Conservation (phyloP, 805 yeast genomes). For the Ogataea zsoltii region DNA sequence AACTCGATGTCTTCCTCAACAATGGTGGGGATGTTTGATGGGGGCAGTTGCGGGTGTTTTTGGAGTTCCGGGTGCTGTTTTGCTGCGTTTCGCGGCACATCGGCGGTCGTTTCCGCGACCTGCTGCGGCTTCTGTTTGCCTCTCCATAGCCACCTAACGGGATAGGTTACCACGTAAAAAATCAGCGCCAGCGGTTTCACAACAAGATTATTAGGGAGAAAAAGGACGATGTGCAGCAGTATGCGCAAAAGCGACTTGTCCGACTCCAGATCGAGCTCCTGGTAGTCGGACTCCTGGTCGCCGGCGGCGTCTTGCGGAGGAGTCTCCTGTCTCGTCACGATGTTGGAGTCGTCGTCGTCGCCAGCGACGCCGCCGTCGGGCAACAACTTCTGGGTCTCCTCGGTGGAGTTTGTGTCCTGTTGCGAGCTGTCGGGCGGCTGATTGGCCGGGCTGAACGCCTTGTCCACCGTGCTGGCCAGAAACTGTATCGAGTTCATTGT, state of each 20-base stretch:
- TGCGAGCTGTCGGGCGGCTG: background rate
- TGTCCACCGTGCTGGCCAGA: constrained; percentile 34
- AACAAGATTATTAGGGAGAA: constrained; percentile 50
- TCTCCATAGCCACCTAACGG: constrained; percentile 41
- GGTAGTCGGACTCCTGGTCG: constrained; percentile 20
- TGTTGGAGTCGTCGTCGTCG: constrained; percentile 18
- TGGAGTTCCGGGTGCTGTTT: background rate
- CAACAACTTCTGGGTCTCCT: background rate
- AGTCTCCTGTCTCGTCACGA: constrained; percentile 25
- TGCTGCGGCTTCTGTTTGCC: background rate
- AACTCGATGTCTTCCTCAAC: constrained; percentile 38
- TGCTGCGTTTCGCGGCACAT: background rate
- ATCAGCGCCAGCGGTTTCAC: constrained; percentile 51
- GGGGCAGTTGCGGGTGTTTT: constrained; percentile 5
- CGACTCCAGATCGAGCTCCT: constrained; percentile 8
- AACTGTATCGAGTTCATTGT: constrained; percentile 35
- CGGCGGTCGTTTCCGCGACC: background rate
- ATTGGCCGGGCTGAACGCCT: constrained; percentile 25
- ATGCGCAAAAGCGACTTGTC: constrained; percentile 17
- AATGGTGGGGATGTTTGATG: constrained; percentile 29
- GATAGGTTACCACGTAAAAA: constrained; percentile 57
- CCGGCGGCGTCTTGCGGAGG: constrained; percentile 6
- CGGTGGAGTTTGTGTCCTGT: background rate
- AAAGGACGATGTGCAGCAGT: constrained; percentile 38
- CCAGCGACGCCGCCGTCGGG: background rate